Evolutionary conservation across 768 basidiomycete genomes (phyloP), one percentile per base, ranked within the genome.

Genomic region (Amanita phalloides): DNA sequence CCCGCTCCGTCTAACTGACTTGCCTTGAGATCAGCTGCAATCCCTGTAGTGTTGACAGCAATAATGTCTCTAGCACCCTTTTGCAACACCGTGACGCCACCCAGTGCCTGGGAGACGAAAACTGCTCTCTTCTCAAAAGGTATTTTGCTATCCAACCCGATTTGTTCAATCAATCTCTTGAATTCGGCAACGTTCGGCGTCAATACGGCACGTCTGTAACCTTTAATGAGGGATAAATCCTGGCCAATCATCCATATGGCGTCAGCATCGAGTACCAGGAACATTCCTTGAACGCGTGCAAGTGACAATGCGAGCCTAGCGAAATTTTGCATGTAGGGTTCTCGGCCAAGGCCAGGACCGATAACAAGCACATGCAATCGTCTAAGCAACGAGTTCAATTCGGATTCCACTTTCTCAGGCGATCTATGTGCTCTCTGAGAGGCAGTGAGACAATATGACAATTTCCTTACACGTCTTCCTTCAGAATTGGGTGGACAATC

Each of bases 181-280:
- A 98, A 98, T 63, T 98, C 96, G 55, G 88, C 86, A 10, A 95
- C 78, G 58, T 98, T 98, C 0, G 96, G 96, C 0, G 96, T 98
- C 48, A 99, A 67, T 14, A 99, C 84, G 0, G 88, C 86, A 17
- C 88, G 79, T 17, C 84, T 76, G 64, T 97, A 96, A 1, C 94
- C 95, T 57, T 78, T 75, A 53, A 99, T 80, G 51, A 90, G 64
- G 4, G 74, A 68, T 2, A 84, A 71, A 45, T 93, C 83, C 58
- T 85, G 75, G 21, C 90, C 83, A 21, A 94, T 74, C 66, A 93
- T 73, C 73, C 76, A 90, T 14, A 99, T 76, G 1, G 86, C 91
- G 62, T 99, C 95, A 0, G 95, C 96, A 60, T 99, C 96, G 13
- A 99, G 73, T 14, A 98, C 93, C 55, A 98, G 71, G 64, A 84